phyloP scores from a whole-genome alignment of 441 rosid genomes.

The Gossypium schwendimanii region DNA sequence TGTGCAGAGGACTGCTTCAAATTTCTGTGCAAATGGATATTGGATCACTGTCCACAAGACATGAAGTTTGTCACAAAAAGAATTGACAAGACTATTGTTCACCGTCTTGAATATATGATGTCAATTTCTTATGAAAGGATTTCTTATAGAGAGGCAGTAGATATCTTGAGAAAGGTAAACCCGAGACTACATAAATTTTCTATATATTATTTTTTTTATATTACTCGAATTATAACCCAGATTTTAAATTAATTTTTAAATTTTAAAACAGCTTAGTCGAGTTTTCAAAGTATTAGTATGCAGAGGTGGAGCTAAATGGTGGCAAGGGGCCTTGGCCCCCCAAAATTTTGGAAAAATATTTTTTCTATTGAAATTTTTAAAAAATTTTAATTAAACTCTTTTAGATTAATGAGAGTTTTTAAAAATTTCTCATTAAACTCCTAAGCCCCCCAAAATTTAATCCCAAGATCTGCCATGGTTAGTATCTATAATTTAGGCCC shows the following conservation, averaged over 20 bases:
- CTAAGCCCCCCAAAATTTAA: not conserved
- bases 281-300: too few relatives aligned
- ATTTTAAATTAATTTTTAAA: too few relatives aligned
- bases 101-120: conserved; percentile 48
- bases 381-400: not conserved
- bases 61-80: conserved; percentile 55
- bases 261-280: too few relatives aligned
- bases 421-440: not conserved
- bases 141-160: conserved; percentile 57
- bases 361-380: too few relatives aligned
- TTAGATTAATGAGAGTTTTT: not conserved
- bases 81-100: conserved; percentile 38
- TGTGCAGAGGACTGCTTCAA: conserved; percentile 67
- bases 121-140: conserved; percentile 37
- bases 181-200: not conserved
- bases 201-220: too few relatives aligned
- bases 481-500: not conserved
- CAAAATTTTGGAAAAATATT: not conserved
- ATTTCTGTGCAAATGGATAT: conserved; percentile 65
- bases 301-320: too few relatives aligned
- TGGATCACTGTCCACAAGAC: conserved; percentile 60
- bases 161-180: conserved; percentile 47
- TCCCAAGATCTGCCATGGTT: not conserved
- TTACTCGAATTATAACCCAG: too few relatives aligned
- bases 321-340: not conserved